Evolutionary conservation across 1,284 basidiomycete genomes (phyloP), one percentile per base, ranked within the genome.

Genomic region (Exobasidium rhododendri): DNA sequence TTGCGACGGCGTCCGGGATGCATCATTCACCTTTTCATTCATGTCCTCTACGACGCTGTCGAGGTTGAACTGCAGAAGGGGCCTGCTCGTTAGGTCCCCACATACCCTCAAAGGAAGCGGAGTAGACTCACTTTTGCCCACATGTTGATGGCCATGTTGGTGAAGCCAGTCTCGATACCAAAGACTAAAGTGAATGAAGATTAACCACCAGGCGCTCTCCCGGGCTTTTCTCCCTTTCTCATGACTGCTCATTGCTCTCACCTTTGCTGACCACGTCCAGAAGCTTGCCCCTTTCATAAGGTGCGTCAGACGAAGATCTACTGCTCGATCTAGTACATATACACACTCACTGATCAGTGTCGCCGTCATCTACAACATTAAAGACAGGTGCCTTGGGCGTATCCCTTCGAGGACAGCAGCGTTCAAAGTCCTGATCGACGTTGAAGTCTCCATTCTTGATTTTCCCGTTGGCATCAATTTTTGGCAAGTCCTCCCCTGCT

Each of bases 291-390:
- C 35, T 40, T 40, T 40, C 35, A 7, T 10, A 40, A 40, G 7
- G 35, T 40, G n/a, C n/a, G n/a, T n/a, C n/a, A n/a, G n/a, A n/a
- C n/a, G n/a, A n/a, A n/a, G n/a, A n/a, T n/a, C n/a, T n/a, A n/a
- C n/a, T n/a, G n/a, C n/a, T n/a, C n/a, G n/a, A n/a, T n/a, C n/a
- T n/a, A n/a, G n/a, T n/a, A 40, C 35, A 40, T 40, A 10, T 17
- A 7, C 10, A 40, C 17, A 40, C 35, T 40, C 17, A 40, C 52
- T 69, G 67, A 26, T 62, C 66, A 17, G 69, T 56, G 17, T 74
- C 63, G 4, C 60, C 63, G 22, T 68, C 66, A 52, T 74, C 71
- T n/a, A 69, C 70, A 4, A 74, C 52, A 54, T 74, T 72, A 59
- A 74, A 70, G 46, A 74, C 61, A 46, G 69, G 68, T 11, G 68